Base-by-base conservation (phyloP, 2,329 filamentous ascomycete species). In the Monosporascus cannonballus region DNA sequence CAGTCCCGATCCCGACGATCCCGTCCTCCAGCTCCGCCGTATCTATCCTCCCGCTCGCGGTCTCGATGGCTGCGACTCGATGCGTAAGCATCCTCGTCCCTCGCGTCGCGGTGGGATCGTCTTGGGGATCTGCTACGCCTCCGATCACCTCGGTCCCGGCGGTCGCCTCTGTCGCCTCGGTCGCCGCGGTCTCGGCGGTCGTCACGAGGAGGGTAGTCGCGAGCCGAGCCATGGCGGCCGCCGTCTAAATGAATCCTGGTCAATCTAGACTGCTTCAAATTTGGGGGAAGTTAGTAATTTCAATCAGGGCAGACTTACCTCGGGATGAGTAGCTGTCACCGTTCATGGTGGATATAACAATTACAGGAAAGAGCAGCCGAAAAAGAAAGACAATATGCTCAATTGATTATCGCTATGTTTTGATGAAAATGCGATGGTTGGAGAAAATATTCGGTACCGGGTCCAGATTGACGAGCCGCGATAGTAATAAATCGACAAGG, bases 21-120 rank as follows among this genome's bases (percentile, higher is more conserved):
- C 39, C 68, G 60, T 48, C 68, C 71, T 58, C 87, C 77, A 56
- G 85, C 81, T 57, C 87, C 81, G 36, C 86, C 86, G 68, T 96
- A 96, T 67, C 92, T 83, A 62, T 96, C 93, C 72, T 97, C 93
- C 56, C 93, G 88, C 74, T 97, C 93, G 57, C 93, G 81, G 69
- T 96, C 93, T 68, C 93, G 84, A 70, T 96, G 95, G 74, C 87
- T 92, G 61, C 93, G 87, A 72, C 91, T 96, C 6, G 89, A 91
- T 20, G 92, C 96, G 73, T 97, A 97, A 52, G 89, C 67, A 51
- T 69, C 66, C 54, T 83, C 80, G 69, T 84, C 80, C 61, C 89
- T 86, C 51, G 81, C 83, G 49, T 94, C 87, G 61, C 87, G 87
- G 62, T 89, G 85, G 61, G 78, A 75, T 53, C 77, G 72, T 57